These are phyloP conservation scores for Yarrowia deformans DNA, from an alignment of 805 yeast genomes.

Conservation along the genomic window DNA sequence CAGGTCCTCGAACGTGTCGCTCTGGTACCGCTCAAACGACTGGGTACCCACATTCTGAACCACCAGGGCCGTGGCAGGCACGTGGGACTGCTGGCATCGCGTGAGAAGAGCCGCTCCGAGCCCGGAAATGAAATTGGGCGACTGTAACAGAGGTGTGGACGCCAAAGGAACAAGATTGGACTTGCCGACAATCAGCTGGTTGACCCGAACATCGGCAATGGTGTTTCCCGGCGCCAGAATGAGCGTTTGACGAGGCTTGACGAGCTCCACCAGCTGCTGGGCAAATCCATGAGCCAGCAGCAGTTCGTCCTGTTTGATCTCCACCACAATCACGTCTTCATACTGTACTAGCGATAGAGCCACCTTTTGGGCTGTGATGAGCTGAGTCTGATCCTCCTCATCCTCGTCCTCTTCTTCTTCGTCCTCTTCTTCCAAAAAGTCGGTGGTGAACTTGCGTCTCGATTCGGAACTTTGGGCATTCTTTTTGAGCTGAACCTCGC, in stretches of 20 bases:
- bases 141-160: slow-evolving; percentile 5
- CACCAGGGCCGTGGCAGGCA: slow-evolving; percentile 46
- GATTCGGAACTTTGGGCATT: background rate
- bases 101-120: slow-evolving; percentile 48
- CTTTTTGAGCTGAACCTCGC: slow-evolving; percentile 22
- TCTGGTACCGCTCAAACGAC: slow-evolving; percentile 45
- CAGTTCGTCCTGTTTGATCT: slow-evolving; percentile 18
- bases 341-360: background rate
- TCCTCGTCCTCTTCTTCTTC: slow-evolving; percentile 9
- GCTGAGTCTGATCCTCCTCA: background rate
- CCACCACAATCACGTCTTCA: slow-evolving; percentile 14
- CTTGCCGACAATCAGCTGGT: slow-evolving; percentile 13
- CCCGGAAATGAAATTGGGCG: slow-evolving; percentile 46
- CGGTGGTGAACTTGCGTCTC: slow-evolving; percentile 15
- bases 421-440: slow-evolving; percentile 25
- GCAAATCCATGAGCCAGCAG: slow-evolving; percentile 29
- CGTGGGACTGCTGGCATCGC: slow-evolving; percentile 43
- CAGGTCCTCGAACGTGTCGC: slow-evolving; percentile 25
- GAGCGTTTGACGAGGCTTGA: slow-evolving; percentile 11
- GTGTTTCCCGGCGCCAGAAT: slow-evolving; percentile 30
- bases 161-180: slow-evolving; percentile 6
- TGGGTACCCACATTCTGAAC: slow-evolving; percentile 49
- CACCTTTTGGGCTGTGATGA: slow-evolving; percentile 16
- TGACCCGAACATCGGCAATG: slow-evolving; percentile 11
- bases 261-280: background rate